Base-by-base conservation (phyloP, 768 basidiomycete species). In the Tulasnella sp. region DNA sequence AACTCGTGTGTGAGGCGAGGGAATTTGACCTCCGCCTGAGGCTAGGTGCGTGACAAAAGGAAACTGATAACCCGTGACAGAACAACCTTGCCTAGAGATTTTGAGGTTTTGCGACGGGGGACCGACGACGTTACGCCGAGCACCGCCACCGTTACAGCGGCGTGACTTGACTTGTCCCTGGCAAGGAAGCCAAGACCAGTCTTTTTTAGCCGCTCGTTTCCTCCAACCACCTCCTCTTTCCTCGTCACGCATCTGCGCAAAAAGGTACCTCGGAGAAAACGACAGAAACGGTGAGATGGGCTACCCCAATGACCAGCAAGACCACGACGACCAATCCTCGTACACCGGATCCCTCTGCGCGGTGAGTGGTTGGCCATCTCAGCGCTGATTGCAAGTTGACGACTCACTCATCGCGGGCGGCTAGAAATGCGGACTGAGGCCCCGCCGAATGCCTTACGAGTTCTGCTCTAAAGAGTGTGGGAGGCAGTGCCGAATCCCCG, bases 381-480 rank as follows among this genome's bases (percentile, higher is more conserved):
- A 59, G 32, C 12, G 32, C 32, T 59, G 52, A 59, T 59, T 16
- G 7, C 52, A 29, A 14, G 22, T 59, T 59, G 5, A 11, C 52
- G 52, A 19, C 52, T 59, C n/a, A n/a, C 32, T 29, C 52, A 32
- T 59, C 32, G 16, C 22, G 52, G 52, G 52, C 52, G 52, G 64
- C 37, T 36, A 70, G 69, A 70, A 70, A 70, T 70, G 69, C 47
- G 5, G n/a, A 32, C 17, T 47, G 52, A 44, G 37, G 6, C 69
- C 69, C 22, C 41, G 47, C 11, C 35, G 47, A 3, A 41, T 12
- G 26, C 44, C 42, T 34, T 52, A 70, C 36, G 6, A 12, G 3
- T 62, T 35, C 34, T 70, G 69, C n/a, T 70, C 69, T 26, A 36
- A 22, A 16, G 37, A 34, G 35, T 70, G 69, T 35, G 69, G 44